These are phyloP conservation scores for Hyaloscypha hepaticicola DNA, from an alignment of 495 filamentous ascomycete genomes.

Conservation along the genomic window DNA sequence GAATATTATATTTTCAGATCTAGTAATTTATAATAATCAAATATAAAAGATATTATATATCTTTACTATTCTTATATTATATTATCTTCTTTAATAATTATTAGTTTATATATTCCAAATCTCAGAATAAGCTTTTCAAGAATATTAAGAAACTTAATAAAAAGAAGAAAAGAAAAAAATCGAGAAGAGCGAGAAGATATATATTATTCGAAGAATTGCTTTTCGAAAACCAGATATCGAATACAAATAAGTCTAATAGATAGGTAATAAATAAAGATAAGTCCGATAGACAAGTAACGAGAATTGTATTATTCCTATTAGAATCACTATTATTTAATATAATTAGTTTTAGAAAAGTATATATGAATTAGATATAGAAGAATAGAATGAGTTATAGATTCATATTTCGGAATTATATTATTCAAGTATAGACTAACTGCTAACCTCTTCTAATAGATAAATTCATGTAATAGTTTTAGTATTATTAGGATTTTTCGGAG, in stretches of 20 bases:
- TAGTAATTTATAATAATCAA: neutral
- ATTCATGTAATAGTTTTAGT: too few relatives aligned
- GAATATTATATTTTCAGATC: constrained; percentile 1
- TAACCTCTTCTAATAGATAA: too few relatives aligned
- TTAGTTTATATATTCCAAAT: neutral
- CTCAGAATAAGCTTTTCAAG: neutral
- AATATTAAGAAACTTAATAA: constrained; percentile 2
- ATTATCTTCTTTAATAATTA: neutral
- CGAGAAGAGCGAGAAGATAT: neutral
- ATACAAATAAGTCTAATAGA: neutral
- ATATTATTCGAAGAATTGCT: neutral
- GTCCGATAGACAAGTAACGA: too few relatives aligned
- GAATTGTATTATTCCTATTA: neutral
- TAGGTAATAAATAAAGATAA: neutral
- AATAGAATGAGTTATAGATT: neutral
- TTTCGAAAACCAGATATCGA: neutral
- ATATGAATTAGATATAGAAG: neutral
- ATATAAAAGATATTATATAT: neutral
- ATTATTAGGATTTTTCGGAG: neutral
- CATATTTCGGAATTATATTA: neutral
- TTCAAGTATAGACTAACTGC: too few relatives aligned
- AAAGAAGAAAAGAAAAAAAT: neutral
- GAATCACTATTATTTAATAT: neutral
- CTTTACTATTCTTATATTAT: neutral
- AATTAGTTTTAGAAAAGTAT: neutral